phyloP scores from a whole-genome alignment of 371 early-diverging fungal species.

The Mortierella sp. region DNA sequence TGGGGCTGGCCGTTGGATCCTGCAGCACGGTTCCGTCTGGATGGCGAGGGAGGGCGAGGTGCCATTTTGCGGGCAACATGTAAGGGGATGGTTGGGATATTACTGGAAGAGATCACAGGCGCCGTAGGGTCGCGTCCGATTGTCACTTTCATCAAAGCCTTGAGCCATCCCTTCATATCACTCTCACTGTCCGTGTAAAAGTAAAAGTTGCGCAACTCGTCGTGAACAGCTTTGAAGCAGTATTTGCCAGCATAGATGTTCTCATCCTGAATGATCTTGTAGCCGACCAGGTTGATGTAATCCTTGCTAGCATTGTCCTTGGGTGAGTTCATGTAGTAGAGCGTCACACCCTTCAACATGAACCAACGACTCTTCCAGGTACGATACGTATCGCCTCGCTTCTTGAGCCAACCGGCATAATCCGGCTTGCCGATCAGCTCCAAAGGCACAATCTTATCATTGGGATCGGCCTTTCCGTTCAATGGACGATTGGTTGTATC shows the following conservation, averaged over 20 bases:
- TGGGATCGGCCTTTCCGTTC: constrained; percentile 46
- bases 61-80: constrained; percentile 69
- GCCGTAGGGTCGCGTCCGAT: constrained; percentile 68
- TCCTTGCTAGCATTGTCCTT: constrained; percentile 67
- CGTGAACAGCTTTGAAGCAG: constrained; percentile 73
- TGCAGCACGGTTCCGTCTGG: constrained; percentile 32
- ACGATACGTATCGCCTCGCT: constrained; percentile 72
- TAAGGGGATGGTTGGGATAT: constrained; percentile 69
- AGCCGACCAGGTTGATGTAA: constrained; percentile 63
- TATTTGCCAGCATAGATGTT: constrained; percentile 70
- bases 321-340: constrained; percentile 74
- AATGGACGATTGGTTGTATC: constrained; percentile 38
- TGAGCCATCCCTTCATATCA: constrained; percentile 66
- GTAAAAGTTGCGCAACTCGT: constrained; percentile 64
- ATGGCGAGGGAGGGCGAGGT: constrained; percentile 71
- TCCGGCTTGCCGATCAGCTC: constrained; percentile 61
- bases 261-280: constrained; percentile 65
- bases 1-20: constrained; percentile 30
- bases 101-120: constrained; percentile 74
- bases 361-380: constrained; percentile 79
- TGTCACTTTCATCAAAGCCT: constrained; percentile 72
- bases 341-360: constrained; percentile 69
- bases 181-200: constrained; percentile 67
- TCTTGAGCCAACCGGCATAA: constrained; percentile 74
- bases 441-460: constrained; percentile 45